phyloP scores from a whole-genome alignment of 2,329 filamentous ascomycete species.

The Ramularia collo-cygni region DNA sequence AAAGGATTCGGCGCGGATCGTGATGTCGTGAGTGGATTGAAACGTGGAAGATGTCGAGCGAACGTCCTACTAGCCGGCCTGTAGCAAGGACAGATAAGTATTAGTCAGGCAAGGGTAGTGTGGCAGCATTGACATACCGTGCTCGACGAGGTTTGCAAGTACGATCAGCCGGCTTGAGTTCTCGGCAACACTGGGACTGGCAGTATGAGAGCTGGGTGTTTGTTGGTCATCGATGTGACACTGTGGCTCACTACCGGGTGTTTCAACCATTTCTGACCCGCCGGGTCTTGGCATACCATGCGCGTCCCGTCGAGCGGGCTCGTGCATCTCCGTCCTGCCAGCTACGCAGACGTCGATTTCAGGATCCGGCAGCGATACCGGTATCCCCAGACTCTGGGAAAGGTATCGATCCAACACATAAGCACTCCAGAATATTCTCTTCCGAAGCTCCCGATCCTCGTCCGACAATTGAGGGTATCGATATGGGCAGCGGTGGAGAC shows the following conservation, averaged over 20 bases:
- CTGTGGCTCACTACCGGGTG: not conserved
- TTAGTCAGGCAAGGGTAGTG: too few relatives aligned
- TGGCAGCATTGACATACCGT: slow-evolving; percentile 4
- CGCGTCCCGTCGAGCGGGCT: slow-evolving; percentile 12
- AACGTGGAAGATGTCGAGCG: slow-evolving; percentile 20
- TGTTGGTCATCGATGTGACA: not conserved
- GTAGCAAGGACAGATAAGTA: too few relatives aligned
- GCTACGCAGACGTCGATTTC: slow-evolving; percentile 36
- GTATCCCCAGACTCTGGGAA: slow-evolving; percentile 33
- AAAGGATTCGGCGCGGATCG: slow-evolving; percentile 16
- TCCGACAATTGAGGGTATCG: slow-evolving; percentile 34
- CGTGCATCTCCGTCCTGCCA: slow-evolving; percentile 25
- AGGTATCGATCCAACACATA: slow-evolving; percentile 36
- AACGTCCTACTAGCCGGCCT: slow-evolving; percentile 15
- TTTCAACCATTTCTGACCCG: not conserved
- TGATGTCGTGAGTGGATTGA: slow-evolving; percentile 16
- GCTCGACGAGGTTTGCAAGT: slow-evolving; percentile 20
- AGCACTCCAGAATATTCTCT: slow-evolving; percentile 37
- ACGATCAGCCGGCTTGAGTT: slow-evolving; percentile 15
- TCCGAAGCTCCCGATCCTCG: slow-evolving; percentile 30
- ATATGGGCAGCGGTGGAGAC: slow-evolving; percentile 47
- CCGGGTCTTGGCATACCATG: slow-evolving; percentile 4
- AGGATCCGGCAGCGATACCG: slow-evolving; percentile 31
- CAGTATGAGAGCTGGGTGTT: not conserved
- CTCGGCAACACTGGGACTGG: not conserved